Conservation (phyloP, 2,329 filamentous ascomycete genomes). For the Geosmithia morbida region DNA sequence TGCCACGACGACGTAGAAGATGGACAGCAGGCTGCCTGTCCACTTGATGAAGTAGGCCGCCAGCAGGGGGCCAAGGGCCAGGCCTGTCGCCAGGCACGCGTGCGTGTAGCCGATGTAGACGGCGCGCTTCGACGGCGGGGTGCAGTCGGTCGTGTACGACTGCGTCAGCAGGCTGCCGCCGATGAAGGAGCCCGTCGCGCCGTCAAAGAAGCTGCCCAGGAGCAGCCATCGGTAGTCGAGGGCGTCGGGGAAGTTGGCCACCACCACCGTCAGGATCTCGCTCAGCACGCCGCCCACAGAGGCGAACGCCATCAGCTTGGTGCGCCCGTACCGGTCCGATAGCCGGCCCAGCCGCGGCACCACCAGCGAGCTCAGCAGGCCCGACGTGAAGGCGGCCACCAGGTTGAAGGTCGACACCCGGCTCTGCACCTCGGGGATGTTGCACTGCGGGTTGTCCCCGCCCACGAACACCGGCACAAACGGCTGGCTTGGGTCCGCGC, state of each 20-base stretch:
- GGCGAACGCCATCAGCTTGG: constrained; percentile 55
- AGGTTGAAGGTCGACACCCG: constrained; percentile 67
- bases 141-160: constrained; percentile 84
- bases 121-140: constrained; percentile 61
- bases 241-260: constrained; percentile 57
- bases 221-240: constrained; percentile 70
- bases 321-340: constrained; percentile 78
- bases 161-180: constrained; percentile 62
- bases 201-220: constrained; percentile 64
- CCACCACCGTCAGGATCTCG: constrained; percentile 66
- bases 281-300: constrained; percentile 59
- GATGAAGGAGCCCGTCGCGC: constrained; percentile 78
- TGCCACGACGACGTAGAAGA: constrained; percentile 69
- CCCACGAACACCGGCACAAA: constrained; percentile 53
- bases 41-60: constrained; percentile 66
- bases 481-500: constrained; percentile 41
- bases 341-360: constrained; percentile 73
- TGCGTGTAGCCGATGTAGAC: constrained; percentile 85
- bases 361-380: constrained; percentile 64
- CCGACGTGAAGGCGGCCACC: constrained; percentile 58
- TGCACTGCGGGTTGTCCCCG: constrained; percentile 64
- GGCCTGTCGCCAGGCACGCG: constrained; percentile 75
- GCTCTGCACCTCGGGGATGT: constrained; percentile 62
- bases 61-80: constrained; percentile 73
- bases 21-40: constrained; percentile 60